Evolutionary conservation across 768 basidiomycete genomes (phyloP), one percentile per base, ranked within the genome.

Genomic region (Trametes cingulata): DNA sequence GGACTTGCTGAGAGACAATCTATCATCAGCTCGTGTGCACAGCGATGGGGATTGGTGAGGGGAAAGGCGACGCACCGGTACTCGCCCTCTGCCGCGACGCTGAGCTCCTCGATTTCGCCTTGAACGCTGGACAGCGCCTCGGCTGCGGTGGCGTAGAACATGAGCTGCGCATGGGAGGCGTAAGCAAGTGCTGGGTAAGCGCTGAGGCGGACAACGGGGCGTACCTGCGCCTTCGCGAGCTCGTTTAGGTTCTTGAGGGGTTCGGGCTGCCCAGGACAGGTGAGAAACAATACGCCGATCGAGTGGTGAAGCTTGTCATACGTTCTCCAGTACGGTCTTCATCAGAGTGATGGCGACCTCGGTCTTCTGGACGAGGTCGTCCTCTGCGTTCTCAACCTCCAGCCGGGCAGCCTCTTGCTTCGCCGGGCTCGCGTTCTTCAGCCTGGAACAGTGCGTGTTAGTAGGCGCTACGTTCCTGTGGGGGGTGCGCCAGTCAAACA

Each of bases 311-410:
- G 3, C 14, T 15, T 12, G 8, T 79, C 90, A 55, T 64, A 97
- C 95, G 75, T 98, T 98, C 68, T 98, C 96, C 39, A 99, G 82
- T 15, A 98, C 96, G n/a, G 92, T 90, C 80, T 96, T 96, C 95
- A 97, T 96, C 43, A 94, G 82, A 2, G 90, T 91, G 67, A 97
- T 97, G 0, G 95, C 96, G 29, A 95, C 90, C 74, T 99, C 97
- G 22, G 97, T 99, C 80, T 93, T 94, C 72, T 95, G 95, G 6
- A 98, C 97, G 33, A 98, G 84, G 74, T 95, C 93, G 72, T 99
- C 97, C 68, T 94, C 91, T 9, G 91, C 91, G 63, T 93, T 93
- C 82, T 94, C 91, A 10, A 93, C 91, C 66, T 95, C 93, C 20
- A 97, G 85, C 48, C 91, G 80, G 4, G 94, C 91, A 52, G 97